Percentiles rank a stretch among this genome's conserved stretches.
phyloP scores from a whole-genome alignment of 2,329 filamentous ascomycete species.

The Alternaria atra region DNA sequence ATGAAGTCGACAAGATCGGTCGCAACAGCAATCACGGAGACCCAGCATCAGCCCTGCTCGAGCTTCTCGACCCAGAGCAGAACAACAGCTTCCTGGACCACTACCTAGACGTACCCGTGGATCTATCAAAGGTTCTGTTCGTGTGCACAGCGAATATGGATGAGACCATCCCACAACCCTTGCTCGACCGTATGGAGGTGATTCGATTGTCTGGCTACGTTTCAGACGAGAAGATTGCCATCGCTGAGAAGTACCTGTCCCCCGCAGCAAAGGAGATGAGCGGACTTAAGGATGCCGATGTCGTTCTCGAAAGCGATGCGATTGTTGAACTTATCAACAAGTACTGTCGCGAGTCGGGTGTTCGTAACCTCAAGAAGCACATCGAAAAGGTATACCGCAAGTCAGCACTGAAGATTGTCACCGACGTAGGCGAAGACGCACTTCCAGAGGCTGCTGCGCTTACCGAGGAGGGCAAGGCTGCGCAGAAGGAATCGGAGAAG shows the following conservation, averaged over 20 bases:
- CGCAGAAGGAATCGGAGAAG: slow-evolving; percentile 74
- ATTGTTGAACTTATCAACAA: slow-evolving; percentile 98
- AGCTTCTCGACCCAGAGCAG: slow-evolving; percentile 94
- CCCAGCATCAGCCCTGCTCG: slow-evolving; percentile 90
- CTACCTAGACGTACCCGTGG: slow-evolving; percentile 98
- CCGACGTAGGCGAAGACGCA: slow-evolving; percentile 87
- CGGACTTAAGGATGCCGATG: slow-evolving; percentile 88
- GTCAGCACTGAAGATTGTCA: slow-evolving; percentile 94
- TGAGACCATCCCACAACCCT: slow-evolving; percentile 92
- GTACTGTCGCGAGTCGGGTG: slow-evolving; percentile 96
- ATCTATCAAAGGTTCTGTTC: slow-evolving; percentile 96
- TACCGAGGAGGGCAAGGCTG: slow-evolving; percentile 85
- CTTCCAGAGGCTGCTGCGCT: slow-evolving; percentile 82
- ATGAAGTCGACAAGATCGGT: slow-evolving; percentile 98
- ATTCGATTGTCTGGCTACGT: slow-evolving; percentile 97
- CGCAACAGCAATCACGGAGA: slow-evolving; percentile 90
- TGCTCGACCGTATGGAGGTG: slow-evolving; percentile 97
- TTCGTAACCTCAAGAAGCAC: slow-evolving; percentile 98
- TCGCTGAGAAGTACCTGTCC: slow-evolving; percentile 90
- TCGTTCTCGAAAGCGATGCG: slow-evolving; percentile 84
- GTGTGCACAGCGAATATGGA: slow-evolving; percentile 99
- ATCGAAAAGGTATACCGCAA: slow-evolving; percentile 99
- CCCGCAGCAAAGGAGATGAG: slow-evolving; percentile 94
- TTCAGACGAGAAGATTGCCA: slow-evolving; percentile 98
- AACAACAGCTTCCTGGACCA: slow-evolving; percentile 98